Conservation (phyloP, 192 early-diverging fungal genomes). For the Obelidium mucronatum region DNA sequence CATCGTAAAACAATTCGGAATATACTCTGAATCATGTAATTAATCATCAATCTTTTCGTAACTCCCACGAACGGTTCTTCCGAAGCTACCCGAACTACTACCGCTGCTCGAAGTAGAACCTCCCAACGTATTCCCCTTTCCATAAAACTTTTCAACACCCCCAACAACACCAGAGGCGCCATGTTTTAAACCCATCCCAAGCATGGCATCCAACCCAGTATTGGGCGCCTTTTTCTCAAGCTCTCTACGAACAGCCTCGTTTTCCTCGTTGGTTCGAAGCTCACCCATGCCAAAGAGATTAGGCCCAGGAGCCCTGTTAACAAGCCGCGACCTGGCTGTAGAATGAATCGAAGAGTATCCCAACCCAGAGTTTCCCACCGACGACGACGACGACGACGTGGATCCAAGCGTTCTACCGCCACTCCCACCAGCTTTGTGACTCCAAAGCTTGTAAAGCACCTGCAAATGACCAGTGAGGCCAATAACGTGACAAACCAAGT, state of each 20-base stretch:
- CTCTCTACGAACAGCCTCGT: neutral
- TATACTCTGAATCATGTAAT: too few species aligned
- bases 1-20: too few species aligned
- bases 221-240: slow-evolving; percentile 17
- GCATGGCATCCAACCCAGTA: slow-evolving; percentile 34
- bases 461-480: neutral
- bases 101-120: neutral
- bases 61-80: neutral
- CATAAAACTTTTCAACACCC: slow-evolving; percentile 27
- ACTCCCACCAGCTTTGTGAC: neutral
- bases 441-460: neutral
- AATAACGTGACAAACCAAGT: neutral
- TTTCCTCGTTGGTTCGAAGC: slow-evolving; percentile 1
- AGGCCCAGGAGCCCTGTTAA: neutral
- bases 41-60: slow-evolving; percentile 15
- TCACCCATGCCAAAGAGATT: slow-evolving; percentile 18
- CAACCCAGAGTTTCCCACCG: neutral
- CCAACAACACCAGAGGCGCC: slow-evolving; percentile 2
- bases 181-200: slow-evolving; percentile 27
- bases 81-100: neutral
- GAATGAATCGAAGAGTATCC: neutral
- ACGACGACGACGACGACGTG: neutral
- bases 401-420: neutral
- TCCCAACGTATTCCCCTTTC: slow-evolving; percentile 11
- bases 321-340: neutral